Conservation (phyloP, 1,139 yeast species). For the Yamadazyma spencermartinsiae region DNA sequence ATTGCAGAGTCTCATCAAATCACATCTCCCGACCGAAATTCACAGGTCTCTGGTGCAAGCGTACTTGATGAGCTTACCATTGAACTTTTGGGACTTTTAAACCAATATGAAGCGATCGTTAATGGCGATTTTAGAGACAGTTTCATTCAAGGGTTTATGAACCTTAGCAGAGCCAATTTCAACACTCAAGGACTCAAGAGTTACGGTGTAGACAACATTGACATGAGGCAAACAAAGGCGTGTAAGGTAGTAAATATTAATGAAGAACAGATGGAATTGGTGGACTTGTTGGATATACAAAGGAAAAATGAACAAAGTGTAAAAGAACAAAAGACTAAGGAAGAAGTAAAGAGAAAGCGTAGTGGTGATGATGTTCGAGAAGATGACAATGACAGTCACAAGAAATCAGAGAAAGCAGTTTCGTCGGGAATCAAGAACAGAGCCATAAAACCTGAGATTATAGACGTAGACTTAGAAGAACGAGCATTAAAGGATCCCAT, state of each 20-base stretch:
- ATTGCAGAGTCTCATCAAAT: no score
- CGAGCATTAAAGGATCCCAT: constrained; percentile 37
- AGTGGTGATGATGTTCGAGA: no score
- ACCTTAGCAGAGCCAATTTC: constrained; percentile 44
- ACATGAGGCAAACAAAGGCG: constrained; percentile 32
- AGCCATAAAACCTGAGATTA: not conserved
- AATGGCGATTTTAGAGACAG: constrained; percentile 21
- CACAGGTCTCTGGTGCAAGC: no score
- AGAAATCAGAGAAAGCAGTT: not conserved
- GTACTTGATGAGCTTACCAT: constrained; percentile 7
- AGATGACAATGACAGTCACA: constrained; percentile 3
- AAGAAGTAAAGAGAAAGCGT: constrained; percentile 4
- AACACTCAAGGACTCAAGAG: constrained; percentile 17
- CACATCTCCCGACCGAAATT: no score
- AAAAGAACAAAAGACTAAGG: constrained; percentile 7
- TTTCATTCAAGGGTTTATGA: constrained; percentile 33
- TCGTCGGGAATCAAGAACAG: not conserved
- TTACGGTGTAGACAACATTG: constrained; percentile 28
- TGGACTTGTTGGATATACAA: constrained; percentile 13
- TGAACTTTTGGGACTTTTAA: constrained; percentile 25
- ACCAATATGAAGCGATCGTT: constrained; percentile 29
- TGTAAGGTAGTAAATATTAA: constrained; percentile 18
- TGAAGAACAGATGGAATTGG: constrained; percentile 10
- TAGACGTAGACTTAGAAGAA: constrained; percentile 3
- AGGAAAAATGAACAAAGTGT: constrained; percentile 2